Evolutionary conservation across 1,139 yeast genomes (phyloP).

Genomic region (Geotrichum histeridarum): DNA sequence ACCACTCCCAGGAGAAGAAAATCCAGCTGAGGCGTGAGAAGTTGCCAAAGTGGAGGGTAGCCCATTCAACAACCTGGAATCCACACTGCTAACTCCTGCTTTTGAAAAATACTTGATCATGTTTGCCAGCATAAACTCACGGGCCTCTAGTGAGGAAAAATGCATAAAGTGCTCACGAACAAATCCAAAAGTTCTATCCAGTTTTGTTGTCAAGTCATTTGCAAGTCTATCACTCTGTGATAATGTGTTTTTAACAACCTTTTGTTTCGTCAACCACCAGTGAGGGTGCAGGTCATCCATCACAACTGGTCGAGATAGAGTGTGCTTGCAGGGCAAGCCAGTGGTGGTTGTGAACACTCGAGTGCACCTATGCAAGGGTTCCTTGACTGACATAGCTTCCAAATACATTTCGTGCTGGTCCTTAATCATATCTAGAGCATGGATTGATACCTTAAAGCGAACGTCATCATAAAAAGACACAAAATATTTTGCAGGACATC

Average conservation of each 20-base stretch:
- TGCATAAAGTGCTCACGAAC: slow-evolving; percentile 18
- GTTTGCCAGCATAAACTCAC: slow-evolving; percentile 14
- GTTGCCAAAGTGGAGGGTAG: background rate
- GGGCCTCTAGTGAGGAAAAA: slow-evolving; percentile 14
- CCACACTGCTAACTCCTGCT: slow-evolving; percentile 12
- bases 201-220: slow-evolving; percentile 14
- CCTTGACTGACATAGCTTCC: slow-evolving; percentile 14
- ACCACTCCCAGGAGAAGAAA: background rate
- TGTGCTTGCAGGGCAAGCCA: slow-evolving; percentile 20
- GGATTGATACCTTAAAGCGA: slow-evolving; percentile 19
- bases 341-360: slow-evolving; percentile 20
- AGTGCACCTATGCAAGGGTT: slow-evolving; percentile 18
- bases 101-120: slow-evolving; percentile 15
- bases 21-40: background rate
- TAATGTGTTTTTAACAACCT: slow-evolving; percentile 9
- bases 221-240: slow-evolving; percentile 14
- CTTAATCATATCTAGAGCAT: slow-evolving; percentile 19
- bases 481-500: slow-evolving; percentile 18
- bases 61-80: slow-evolving; percentile 1
- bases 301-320: slow-evolving; percentile 18
- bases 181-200: slow-evolving; percentile 15
- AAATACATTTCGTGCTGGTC: slow-evolving; percentile 20
- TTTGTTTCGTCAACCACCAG: slow-evolving; percentile 19
- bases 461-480: slow-evolving; percentile 21
- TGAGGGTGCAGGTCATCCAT: slow-evolving; percentile 20